Conservation (phyloP, 192 early-diverging fungal species). For the Dispira simplex region DNA sequence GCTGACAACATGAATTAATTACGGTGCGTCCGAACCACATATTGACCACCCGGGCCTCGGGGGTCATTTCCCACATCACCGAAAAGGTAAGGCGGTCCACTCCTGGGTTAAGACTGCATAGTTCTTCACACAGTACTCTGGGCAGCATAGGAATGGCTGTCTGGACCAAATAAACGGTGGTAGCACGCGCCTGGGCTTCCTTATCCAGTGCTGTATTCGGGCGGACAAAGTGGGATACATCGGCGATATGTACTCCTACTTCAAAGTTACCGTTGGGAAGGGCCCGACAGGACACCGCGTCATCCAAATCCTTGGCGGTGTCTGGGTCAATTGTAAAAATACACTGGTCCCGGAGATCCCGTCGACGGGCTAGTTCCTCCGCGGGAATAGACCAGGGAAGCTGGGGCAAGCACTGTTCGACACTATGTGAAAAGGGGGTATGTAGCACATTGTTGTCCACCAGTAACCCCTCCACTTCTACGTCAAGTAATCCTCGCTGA, state of each 20-base stretch:
- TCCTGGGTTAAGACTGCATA: constrained; percentile 74
- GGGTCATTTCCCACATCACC: constrained; percentile 45
- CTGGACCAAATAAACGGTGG: constrained; percentile 92
- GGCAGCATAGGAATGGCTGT: constrained; percentile 93
- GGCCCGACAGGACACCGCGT: constrained; percentile 24
- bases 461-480: constrained; percentile 67
- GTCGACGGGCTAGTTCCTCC: constrained; percentile 44
- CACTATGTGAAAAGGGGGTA: constrained; percentile 53
- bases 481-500: constrained; percentile 56
- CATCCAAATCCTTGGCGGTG: constrained; percentile 27
- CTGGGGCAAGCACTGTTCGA: constrained; percentile 59
- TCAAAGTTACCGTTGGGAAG: constrained; percentile 12
- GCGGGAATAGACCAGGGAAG: constrained; percentile 66
- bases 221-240: constrained; percentile 89
- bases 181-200: constrained; percentile 72
- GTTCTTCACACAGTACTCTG: constrained; percentile 55
- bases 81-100: constrained; percentile 89
- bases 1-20: constrained; percentile 79
- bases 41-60: constrained; percentile 40
- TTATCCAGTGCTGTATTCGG: constrained; percentile 63
- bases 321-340: constrained; percentile 83
- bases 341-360: constrained; percentile 54
- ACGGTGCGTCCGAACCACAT: constrained; percentile 80
- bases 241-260: constrained; percentile 83
- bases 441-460: constrained; percentile 63